Conservation (phyloP, 1,284 basidiomycete species). For the Ganoderma lucidum region DNA sequence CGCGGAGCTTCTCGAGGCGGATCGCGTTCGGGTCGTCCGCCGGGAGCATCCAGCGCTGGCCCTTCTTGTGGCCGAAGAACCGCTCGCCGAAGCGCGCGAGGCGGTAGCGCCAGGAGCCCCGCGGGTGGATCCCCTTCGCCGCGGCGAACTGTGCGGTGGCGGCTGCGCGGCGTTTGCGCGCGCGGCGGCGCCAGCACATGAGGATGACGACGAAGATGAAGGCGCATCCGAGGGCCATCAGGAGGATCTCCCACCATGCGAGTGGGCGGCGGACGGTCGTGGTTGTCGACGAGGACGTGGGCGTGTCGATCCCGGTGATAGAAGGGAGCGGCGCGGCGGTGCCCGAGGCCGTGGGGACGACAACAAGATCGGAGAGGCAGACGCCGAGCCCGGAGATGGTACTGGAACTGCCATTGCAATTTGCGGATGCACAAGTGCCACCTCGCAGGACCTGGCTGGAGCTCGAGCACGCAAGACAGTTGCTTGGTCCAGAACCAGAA, state of each 20-base stretch:
- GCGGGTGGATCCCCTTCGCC: conserved; percentile 59
- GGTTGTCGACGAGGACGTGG: conserved; percentile 41
- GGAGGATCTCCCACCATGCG: conserved; percentile 82
- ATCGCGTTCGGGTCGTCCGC: conserved; percentile 45
- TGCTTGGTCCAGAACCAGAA: conserved; percentile 64
- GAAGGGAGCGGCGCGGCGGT: conserved; percentile 61
- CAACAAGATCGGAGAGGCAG: conserved; percentile 79
- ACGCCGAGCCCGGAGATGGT: conserved; percentile 76
- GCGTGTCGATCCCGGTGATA: conserved; percentile 60
- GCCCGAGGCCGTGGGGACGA: conserved; percentile 56
- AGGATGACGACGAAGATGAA: conserved; percentile 76
- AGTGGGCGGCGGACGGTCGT: conserved; percentile 45
- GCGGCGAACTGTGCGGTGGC: conserved; percentile 71
- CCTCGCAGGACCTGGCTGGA: conserved; percentile 64
- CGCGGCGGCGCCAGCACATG: conserved; percentile 72
- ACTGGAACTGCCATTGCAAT: conserved; percentile 59
- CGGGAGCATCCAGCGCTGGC: conserved; percentile 37
- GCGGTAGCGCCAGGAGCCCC: conserved; percentile 59
- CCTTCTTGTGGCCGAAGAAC: conserved; percentile 59
- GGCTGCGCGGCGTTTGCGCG: conserved; percentile 70
- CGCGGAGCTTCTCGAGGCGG: conserved; percentile 50
- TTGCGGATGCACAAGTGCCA: conserved; percentile 69
- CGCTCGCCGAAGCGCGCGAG: conserved; percentile 63
- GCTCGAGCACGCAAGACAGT: conserved; percentile 78
- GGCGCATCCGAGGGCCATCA: conserved; percentile 82